phyloP scores from a whole-genome alignment of 106 monocot genomes.

The Acorus gramineus region DNA sequence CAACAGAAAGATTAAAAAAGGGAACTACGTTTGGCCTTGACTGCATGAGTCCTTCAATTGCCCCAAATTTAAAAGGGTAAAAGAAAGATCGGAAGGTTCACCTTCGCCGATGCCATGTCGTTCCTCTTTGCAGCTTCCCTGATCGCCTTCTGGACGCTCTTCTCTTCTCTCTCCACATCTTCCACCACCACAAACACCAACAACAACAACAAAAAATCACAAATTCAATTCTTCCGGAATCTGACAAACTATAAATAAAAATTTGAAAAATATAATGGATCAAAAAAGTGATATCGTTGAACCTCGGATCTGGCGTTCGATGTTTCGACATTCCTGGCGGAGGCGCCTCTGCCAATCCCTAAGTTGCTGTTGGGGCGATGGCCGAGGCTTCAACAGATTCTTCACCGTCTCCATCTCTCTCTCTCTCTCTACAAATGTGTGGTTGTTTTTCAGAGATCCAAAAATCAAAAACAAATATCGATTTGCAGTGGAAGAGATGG shows the following conservation, averaged over 20 bases:
- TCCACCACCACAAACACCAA: too few relatives aligned
- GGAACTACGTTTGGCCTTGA: background rate
- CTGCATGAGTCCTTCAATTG: too few relatives aligned
- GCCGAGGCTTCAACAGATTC: constrained; percentile 71
- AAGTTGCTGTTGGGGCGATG: constrained; percentile 67
- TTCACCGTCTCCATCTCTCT: constrained; percentile 73
- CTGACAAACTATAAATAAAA: background rate
- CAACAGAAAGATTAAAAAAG: background rate
- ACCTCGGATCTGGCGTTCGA: constrained; percentile 98
- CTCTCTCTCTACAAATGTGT: background rate
- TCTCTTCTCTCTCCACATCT: constrained; percentile 97
- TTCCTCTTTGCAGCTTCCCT: constrained; percentile 91
- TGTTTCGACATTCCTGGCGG: constrained; percentile 75
- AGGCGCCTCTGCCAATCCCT: constrained; percentile 94
- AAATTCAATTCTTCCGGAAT: background rate
- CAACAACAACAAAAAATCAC: background rate
- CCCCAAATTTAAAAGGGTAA: too few relatives aligned
- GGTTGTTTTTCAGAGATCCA: too few relatives aligned
- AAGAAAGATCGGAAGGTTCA: background rate
- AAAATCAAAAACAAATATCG: too few relatives aligned
- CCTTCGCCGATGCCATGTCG: constrained; percentile 93
- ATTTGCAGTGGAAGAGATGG: too few relatives aligned
- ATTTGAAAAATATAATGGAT: background rate
- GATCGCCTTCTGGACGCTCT: constrained; percentile 91
- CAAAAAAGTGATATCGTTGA: background rate